A percentile compares a stretch with the other conserved stretches of the same genome.
Evolutionary conservation across 192 early-diverging fungal species (phyloP).

Genomic region (Mortierella alpina): DNA sequence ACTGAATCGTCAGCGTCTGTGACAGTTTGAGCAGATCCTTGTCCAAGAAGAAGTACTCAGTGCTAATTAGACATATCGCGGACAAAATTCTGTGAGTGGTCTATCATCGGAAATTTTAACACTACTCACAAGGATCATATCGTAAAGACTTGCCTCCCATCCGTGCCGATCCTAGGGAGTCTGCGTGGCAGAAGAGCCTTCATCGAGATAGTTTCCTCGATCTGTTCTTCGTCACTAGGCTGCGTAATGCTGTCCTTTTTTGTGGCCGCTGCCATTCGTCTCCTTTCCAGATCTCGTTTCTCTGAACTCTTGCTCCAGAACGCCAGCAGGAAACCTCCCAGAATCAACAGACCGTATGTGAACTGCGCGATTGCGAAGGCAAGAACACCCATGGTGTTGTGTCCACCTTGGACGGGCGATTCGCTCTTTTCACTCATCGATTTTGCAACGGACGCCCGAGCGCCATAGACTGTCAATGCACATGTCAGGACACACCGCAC

Average conservation of each 20-base stretch:
- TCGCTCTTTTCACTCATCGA: slow-evolving; percentile 17
- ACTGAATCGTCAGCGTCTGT: slow-evolving; percentile 83
- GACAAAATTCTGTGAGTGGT: slow-evolving; percentile 8
- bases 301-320: slow-evolving; percentile 46
- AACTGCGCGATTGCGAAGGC: slow-evolving; percentile 88
- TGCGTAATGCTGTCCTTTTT: slow-evolving; percentile 15
- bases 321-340: slow-evolving; percentile 62
- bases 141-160: slow-evolving; percentile 46
- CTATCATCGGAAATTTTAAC: background rate
- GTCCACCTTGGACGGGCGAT: background rate
- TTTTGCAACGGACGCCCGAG: slow-evolving; percentile 16
- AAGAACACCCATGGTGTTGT: slow-evolving; percentile 66
- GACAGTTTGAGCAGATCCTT: slow-evolving; percentile 71
- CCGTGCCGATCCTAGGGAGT: slow-evolving; percentile 24
- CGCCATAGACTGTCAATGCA: slow-evolving; percentile 66
- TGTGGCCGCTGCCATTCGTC: slow-evolving; percentile 7
- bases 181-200: slow-evolving; percentile 50
- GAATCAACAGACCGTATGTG: slow-evolving; percentile 71
- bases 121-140: slow-evolving; percentile 1
- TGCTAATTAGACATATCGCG: slow-evolving; percentile 21
- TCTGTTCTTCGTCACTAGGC: slow-evolving; percentile 8
- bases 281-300: slow-evolving; percentile 7
- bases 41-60: slow-evolving; percentile 69
- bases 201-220: slow-evolving; percentile 35
- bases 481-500: slow-evolving; percentile 79